Evolutionary conservation across 169 alveolate genomes (phyloP).

Genomic region (Plasmodium inui): DNA sequence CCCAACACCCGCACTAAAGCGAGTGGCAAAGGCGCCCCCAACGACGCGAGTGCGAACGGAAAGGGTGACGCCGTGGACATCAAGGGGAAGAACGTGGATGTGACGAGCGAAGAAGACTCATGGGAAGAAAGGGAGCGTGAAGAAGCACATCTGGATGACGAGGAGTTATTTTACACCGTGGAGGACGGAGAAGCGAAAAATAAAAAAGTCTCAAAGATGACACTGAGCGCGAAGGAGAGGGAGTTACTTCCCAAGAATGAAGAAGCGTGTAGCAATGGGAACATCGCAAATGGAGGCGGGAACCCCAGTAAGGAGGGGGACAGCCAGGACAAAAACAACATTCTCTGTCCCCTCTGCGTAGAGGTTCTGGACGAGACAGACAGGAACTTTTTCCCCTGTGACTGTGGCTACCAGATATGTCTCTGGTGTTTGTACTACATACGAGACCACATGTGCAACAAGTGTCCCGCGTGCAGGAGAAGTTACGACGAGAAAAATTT

Average conservation of each 20-base stretch:
- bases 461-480: conserved; percentile 94
- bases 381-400: conserved; percentile 91
- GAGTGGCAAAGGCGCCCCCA: neutral
- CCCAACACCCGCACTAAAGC: no score
- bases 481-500: conserved; percentile 89
- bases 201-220: neutral
- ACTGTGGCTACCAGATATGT: conserved; percentile 93
- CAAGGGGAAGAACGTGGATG: neutral
- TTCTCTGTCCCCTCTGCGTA: conserved; percentile 91
- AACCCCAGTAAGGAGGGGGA: conserved; percentile 7
- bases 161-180: neutral
- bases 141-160: conserved; percentile 6
- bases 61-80: neutral
- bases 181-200: conserved; percentile 30
- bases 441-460: conserved; percentile 90
- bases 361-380: conserved; percentile 93
- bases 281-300: neutral
- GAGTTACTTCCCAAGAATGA: neutral
- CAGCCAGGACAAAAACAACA: conserved; percentile 25
- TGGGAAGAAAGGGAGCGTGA: conserved; percentile 12
- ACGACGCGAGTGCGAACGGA: neutral
- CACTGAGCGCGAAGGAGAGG: conserved; percentile 20
- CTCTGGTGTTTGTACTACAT: conserved; percentile 93
- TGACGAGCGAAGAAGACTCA: conserved; percentile 12
- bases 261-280: neutral